Evolutionary conservation across 2,329 filamentous ascomycete species (phyloP).

Genomic region (Aspergillus pseudoglaucus): DNA sequence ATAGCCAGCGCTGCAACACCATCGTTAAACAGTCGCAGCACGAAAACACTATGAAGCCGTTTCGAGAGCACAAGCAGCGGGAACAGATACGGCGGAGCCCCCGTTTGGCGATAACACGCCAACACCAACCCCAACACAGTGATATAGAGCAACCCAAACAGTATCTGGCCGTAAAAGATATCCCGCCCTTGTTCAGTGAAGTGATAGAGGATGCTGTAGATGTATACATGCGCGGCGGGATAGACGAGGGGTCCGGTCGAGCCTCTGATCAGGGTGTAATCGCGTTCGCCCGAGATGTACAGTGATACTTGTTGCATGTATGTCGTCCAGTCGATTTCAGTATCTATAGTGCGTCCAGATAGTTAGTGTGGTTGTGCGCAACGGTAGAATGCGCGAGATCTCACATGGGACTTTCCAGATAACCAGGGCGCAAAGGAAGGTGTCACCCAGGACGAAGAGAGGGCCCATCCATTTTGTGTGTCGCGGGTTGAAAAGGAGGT

Average conservation of each 20-base stretch:
- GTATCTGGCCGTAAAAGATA: constrained; percentile 71
- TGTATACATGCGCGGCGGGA: constrained; percentile 87
- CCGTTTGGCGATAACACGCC: constrained; percentile 59
- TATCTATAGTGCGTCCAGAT: constrained; percentile 53
- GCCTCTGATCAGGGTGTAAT: constrained; percentile 80
- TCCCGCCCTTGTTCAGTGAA: constrained; percentile 70
- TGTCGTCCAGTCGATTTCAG: constrained; percentile 94
- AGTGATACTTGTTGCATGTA: constrained; percentile 92
- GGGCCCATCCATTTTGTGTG: constrained; percentile 60
- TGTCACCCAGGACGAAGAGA: constrained; percentile 63
- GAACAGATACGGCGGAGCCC: constrained; percentile 72
- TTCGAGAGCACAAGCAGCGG: constrained; percentile 84
- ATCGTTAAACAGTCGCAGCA: constrained; percentile 93
- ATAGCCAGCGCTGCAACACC: constrained; percentile 79
- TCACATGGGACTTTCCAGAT: constrained; percentile 80
- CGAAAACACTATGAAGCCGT: constrained; percentile 84
- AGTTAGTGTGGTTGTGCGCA: neutral
- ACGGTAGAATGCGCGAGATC: constrained; percentile 20
- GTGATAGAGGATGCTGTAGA: constrained; percentile 72
- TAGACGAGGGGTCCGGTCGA: constrained; percentile 92
- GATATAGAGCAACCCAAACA: constrained; percentile 78
- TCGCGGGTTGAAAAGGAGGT: constrained; percentile 47
- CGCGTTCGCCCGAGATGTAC: constrained; percentile 74
- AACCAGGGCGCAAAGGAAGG: constrained; percentile 63
- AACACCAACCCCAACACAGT: constrained; percentile 69